These are phyloP conservation scores for Rhodotorula sp. DNA, from an alignment of 1,284 basidiomycete species.

Conservation along the genomic window DNA sequence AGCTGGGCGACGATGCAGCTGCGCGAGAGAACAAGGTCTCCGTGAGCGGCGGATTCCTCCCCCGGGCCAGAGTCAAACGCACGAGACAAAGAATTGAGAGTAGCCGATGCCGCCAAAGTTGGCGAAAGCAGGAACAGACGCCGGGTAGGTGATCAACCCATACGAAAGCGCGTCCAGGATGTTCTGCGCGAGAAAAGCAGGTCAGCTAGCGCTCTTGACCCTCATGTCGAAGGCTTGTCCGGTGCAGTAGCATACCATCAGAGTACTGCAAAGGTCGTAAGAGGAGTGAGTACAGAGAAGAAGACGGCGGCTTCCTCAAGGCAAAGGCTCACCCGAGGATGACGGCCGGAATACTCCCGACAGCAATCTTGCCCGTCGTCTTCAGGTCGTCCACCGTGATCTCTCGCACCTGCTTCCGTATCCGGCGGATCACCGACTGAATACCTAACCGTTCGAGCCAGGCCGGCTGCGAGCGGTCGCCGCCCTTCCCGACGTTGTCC, in stretches of 20 bases:
- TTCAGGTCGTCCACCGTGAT: conserved; percentile 22
- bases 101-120: conserved; percentile 86
- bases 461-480: background rate
- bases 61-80: background rate
- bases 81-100: conserved; percentile 82
- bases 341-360: conserved; percentile 33
- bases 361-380: conserved; percentile 12
- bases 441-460: background rate
- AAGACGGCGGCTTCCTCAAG: too few species aligned
- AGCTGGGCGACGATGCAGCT: conserved; percentile 74
- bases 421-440: background rate
- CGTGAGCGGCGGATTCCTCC: too few species aligned
- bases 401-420: conserved; percentile 5
- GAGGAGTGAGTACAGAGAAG: background rate
- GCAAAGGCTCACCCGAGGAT: conserved; percentile 32
- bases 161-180: conserved; percentile 83
- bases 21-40: too few species aligned
- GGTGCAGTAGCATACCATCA: background rate
- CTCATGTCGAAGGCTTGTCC: too few species aligned
- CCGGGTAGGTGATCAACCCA: conserved; percentile 65
- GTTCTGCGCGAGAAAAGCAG: conserved; percentile 63
- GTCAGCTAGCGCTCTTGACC: background rate
- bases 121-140: conserved; percentile 68
- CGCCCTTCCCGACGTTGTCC: background rate
- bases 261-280: background rate